Base-by-base conservation (phyloP, 345 rosid species). In the Dovyalis caffra region DNA sequence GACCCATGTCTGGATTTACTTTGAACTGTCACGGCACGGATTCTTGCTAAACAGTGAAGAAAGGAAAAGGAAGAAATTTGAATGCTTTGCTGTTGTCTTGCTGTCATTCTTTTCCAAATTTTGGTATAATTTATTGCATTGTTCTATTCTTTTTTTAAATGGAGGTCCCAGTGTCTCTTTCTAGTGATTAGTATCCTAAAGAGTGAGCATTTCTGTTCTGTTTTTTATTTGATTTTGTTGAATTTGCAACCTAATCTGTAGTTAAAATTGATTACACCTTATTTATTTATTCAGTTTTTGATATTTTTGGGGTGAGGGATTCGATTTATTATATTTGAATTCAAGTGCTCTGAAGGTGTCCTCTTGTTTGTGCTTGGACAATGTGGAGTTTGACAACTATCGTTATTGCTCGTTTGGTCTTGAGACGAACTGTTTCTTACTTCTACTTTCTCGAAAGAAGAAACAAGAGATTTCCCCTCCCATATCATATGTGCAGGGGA, bases 391-490 rank as follows among this genome's bases (percentile, higher is more conserved):
- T 2, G 21, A 5, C 34, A 5, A 16, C 35, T 20, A 12, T 31
- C 65, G 1, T 11, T 26, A 7, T 34, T 68, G 73, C 8, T 40
- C 23, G 33, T 37, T 57, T 82, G 45, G 70, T 78, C 8, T 37
- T 78, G 20, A 10, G 21, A 11, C 34, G 34, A 8, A 28, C 10
- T 61, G 35, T 29, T 28, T 28, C 34, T 61, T 29, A 3, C 21
- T 6, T 7, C n/a, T 12, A 21, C 33, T 20, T 47, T 53, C 23
- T n/a, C 21, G 10, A 8, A 53, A 53, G 58, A 53, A 0, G 58
- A 53, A 53, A 53, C 58, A 53, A 53, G 35, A 31, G 65, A 31
- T 15, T 25, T 3, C 62, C 5, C 63, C 5, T 8, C 15, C 3
- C 31, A 58, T 25, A 4, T 58, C 51, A 8, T 58, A 10, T 3